These are phyloP conservation scores for Leucocoprinus leucothites DNA, from an alignment of 768 basidiomycete genomes.

Conservation along the genomic window DNA sequence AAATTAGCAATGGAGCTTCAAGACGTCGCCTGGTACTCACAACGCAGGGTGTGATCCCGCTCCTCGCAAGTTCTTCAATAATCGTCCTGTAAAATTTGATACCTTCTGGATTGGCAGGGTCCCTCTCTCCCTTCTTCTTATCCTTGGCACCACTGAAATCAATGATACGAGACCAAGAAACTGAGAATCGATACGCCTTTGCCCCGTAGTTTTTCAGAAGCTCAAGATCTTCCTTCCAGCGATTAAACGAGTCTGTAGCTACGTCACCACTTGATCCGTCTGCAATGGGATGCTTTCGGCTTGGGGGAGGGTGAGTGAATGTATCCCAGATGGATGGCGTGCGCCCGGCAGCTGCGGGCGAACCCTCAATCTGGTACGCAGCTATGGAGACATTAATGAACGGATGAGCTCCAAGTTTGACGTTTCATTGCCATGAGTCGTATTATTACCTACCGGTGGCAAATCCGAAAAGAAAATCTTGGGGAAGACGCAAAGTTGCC, in stretches of 20 bases:
- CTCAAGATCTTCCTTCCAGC: constrained; percentile 63
- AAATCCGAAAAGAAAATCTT: constrained; percentile 32
- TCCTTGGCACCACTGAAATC: constrained; percentile 30
- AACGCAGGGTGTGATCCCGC: constrained; percentile 62
- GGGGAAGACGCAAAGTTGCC: constrained; percentile 19
- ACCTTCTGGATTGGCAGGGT: constrained; percentile 62
- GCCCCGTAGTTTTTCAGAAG: constrained; percentile 62
- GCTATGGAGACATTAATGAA: constrained; percentile 30
- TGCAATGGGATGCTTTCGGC: constrained; percentile 44
- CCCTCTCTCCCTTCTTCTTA: constrained; percentile 36
- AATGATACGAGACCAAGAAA: constrained; percentile 73
- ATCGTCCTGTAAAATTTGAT: constrained; percentile 64
- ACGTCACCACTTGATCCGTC: constrained; percentile 64
- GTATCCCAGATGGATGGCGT: constrained; percentile 74
- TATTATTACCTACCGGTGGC: constrained; percentile 26
- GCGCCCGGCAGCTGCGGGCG: constrained; percentile 49
- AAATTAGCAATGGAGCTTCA: background rate
- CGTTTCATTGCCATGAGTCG: too few relatives aligned
- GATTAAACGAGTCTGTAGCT: constrained; percentile 66
- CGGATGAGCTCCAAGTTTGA: too few relatives aligned
- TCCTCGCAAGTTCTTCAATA: constrained; percentile 59
- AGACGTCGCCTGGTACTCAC: constrained; percentile 26
- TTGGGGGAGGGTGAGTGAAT: constrained; percentile 45
- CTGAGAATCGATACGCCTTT: constrained; percentile 70
- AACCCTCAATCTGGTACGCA: constrained; percentile 74